A percentile compares a stretch with the other conserved stretches of the same genome.
Conservation (phyloP, 257 asterid species). For the Penstemon eatonii region DNA sequence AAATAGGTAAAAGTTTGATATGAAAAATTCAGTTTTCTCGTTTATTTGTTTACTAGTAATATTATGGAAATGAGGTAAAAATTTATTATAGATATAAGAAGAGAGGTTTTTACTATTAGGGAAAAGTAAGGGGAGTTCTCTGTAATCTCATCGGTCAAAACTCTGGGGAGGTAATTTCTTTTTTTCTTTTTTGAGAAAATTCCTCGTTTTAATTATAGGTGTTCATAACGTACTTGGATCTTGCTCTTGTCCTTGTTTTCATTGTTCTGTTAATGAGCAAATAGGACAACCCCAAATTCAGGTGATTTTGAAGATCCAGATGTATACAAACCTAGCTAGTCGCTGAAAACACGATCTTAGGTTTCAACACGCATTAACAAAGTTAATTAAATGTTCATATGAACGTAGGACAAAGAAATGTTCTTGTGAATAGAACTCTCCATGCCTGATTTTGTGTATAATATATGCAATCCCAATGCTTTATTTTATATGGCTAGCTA, state of each 20-base stretch:
- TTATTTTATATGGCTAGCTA: neutral
- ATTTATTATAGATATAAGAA: too few species aligned
- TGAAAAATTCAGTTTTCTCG: too few species aligned
- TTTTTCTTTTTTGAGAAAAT: neutral
- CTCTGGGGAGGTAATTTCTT: too few species aligned
- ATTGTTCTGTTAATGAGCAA: neutral
- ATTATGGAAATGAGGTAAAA: too few species aligned
- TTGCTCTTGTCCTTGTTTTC: conserved; percentile 16
- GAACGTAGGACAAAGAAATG: conserved; percentile 22
- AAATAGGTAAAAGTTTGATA: too few species aligned
- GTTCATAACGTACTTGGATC: conserved; percentile 6
- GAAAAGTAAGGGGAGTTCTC: too few species aligned
- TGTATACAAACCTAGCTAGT: conserved; percentile 13
- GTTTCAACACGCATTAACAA: neutral
- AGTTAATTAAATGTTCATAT: neutral
- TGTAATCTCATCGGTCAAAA: too few species aligned
- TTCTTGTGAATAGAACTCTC: conserved; percentile 55
- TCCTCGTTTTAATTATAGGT: neutral
- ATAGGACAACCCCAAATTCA: conserved; percentile 7
- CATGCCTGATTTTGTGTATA: conserved; percentile 38
- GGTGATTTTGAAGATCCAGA: conserved; percentile 34
- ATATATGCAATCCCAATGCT: conserved; percentile 33
- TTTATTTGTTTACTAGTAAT: too few species aligned
- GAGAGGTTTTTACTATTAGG: too few species aligned
- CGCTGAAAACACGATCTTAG: conserved; percentile 18